Percentiles rank a stretch among this genome's conserved stretches.
These are phyloP conservation scores for Termitomyces titanicus DNA, from an alignment of 768 basidiomycete genomes.

Conservation along the genomic window DNA sequence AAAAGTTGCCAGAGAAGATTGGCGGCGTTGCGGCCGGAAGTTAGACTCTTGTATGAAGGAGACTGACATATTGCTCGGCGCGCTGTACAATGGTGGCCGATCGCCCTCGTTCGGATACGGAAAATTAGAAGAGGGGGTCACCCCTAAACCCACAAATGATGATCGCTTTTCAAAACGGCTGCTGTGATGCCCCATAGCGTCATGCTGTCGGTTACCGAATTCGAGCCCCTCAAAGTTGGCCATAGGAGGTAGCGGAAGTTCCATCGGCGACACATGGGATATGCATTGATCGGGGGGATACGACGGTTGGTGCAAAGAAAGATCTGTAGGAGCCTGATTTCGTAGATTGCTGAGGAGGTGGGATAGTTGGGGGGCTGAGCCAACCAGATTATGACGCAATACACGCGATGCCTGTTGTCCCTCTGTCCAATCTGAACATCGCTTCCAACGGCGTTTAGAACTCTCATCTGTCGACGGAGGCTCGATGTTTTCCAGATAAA, in stretches of 20 bases:
- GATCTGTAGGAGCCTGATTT: slow-evolving; percentile 26
- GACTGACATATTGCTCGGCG: slow-evolving; percentile 13
- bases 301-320: slow-evolving; percentile 32
- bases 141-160: slow-evolving; percentile 8
- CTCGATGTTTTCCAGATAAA: slow-evolving; percentile 55
- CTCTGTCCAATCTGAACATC: slow-evolving; percentile 76
- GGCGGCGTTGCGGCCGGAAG: not conserved
- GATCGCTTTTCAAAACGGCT: slow-evolving; percentile 23
- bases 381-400: slow-evolving; percentile 62
- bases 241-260: slow-evolving; percentile 38
- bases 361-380: slow-evolving; percentile 56
- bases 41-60: slow-evolving; percentile 11
- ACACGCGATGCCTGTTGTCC: slow-evolving; percentile 62
- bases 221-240: slow-evolving; percentile 23
- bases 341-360: slow-evolving; percentile 51
- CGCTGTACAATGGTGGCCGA: slow-evolving; percentile 19
- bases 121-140: slow-evolving; percentile 12
- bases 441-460: slow-evolving; percentile 50
- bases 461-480: slow-evolving; percentile 27
- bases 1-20: slow-evolving; percentile 4
- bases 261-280: slow-evolving; percentile 27
- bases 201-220: slow-evolving; percentile 23
- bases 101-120: slow-evolving; percentile 12
- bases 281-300: slow-evolving; percentile 26
- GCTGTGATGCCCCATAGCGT: slow-evolving; percentile 15